Base-by-base conservation (phyloP, 2,329 filamentous ascomycete species). In the Colletotrichum navitas region DNA sequence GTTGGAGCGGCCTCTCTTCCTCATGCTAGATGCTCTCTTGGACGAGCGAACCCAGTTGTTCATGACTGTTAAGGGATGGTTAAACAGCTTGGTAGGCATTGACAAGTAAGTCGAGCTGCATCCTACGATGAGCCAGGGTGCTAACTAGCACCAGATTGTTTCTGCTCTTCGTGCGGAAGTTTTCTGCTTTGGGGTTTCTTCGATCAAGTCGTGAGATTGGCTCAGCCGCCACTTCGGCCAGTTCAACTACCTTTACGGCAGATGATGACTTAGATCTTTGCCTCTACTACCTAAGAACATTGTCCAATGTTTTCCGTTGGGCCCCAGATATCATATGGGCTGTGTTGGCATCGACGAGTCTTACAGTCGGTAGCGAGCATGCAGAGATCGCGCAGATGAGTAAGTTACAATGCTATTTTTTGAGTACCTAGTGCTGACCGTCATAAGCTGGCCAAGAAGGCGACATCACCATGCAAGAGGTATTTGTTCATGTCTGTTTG, bases 61-160 rank as follows among this genome's bases (percentile, higher is more conserved):
- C 73, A 92, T 94, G 81, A 92, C 92, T 34, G 90, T 94, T 49
- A 92, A 92, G 76, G 90, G 89, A 60, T 98, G 95, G 95, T 85
- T 98, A 4, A 92, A 93, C 75, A 91, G 80, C 67, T 85, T 90
- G 76, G 80, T 89, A 68, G 89, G 89, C 3, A 86, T 91, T 74
- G 89, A 92, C 74, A 89, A 89, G 89, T 90, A 81, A 76, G 83
- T 79, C 26, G 6, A 41, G 1, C 8, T 52, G n/a, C 5, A 8
- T 32, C 6, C 1, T 5, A n/a, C 6, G 18, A 12, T 45, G 21
- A 24, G 24, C 10, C 45, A 29, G 26, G 45, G 55, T 16, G 49
- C 54, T 73, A 32, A 47, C 34, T 54, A 24, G 8, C 4, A 24
- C 26, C 66, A 92, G 90, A 73, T 80, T 93, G 0, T 91, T 92